Evolutionary conservation across 2,329 filamentous ascomycete genomes (phyloP), one percentile per base, ranked within the genome.

Genomic region (Verticillium klebahnii): DNA sequence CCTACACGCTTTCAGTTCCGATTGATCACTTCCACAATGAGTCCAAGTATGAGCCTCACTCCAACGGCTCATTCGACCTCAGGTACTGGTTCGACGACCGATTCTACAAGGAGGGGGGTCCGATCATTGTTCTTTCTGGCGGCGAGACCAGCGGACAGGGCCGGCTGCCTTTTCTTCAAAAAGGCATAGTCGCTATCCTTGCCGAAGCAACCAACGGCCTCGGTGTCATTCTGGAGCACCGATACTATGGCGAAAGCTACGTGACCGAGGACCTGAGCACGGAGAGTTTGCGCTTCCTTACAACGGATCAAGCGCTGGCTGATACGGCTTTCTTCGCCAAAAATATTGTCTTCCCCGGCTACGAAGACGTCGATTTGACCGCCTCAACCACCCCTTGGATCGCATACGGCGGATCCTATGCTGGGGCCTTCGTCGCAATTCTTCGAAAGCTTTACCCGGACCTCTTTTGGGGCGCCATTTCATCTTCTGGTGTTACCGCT

Each of bases 1-100:
- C 71, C 5, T 73, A 77, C 69, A 78, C 74, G 58, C 68, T 82
- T 39, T 70, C 71, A 17, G 81, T 84, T 3, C 84, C 84, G 17
- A 79, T 96, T 37, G 92, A 96, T 73, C 91, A 95, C 71, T 96
- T 95, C 76, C 90, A 90, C 75, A 92, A 94, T 69, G 89, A 93
- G 60, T 84, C 86, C 2, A 78, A 81, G 57, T 96, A 96, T 71
- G 90, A 89, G 72, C 91, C 92, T 39, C 92, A 96, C 73, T 85
- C 83, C 9, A 78, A 89, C 67, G 88, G 74, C 31, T 83, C 77
- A 1, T 96, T 92, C 73, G 75, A 85, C 25, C 78, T 94, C 57
- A 85, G 91, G 12, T 96, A 95, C 78, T 96, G 89, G 89, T 92
- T 94, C 68, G 92, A 96, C 70, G 85, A 88, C 1, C 83, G 83